Base-by-base conservation (phyloP, 169 alveolate species). In the Eimeria acervulina region DNA sequence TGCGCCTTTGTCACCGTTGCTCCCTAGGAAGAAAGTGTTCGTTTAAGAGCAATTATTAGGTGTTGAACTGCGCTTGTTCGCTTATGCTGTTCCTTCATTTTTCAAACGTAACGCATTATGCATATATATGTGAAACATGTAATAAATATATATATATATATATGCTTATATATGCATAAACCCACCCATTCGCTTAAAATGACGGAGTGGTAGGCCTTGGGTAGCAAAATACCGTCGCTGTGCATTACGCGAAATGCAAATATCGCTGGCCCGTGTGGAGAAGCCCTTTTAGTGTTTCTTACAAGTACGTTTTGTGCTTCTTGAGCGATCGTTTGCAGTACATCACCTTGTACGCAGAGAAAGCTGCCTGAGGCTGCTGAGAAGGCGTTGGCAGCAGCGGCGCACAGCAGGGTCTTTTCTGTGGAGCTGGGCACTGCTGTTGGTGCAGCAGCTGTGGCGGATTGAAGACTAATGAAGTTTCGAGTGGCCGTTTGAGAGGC, bases 181-280 rank as follows among this genome's bases (percentile, higher is more conserved):
- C 80, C 38, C 59, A 91, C 95, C 61, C 90, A 51, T 38, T 91
- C 90, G 26, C 72, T 61, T 38, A 91, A 36, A 21, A 91, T 28
- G 13, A 40, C 68, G 12, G 70, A 10, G n/a, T 61, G 31, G 28
- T 28, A 47, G 2, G 80, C 26, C 78, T 55, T 72, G 17, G 84
- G 61, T 38, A 91, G 38, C 38, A 91, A 76, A 15, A 91, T 31
- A 4, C 95, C 95, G 66, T 91, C 95, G 81, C 95, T 91, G 80
- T 4, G 36, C 40, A 12, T 3, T 36, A n/a, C 36, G 61, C 17
- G 19, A 40, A 13, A 40, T 21, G 8, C 52, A 47, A 47, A 47
- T 12, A 23, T 26, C n/a, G n/a, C 42, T 42, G 31, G 5, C 0
- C 21, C 63, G n/a, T 17, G 3, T 44, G 6, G 15, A 59, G 19